These are phyloP conservation scores for Clonostachys byssicola DNA, from an alignment of 2,329 filamentous ascomycete genomes.

Conservation along the genomic window DNA sequence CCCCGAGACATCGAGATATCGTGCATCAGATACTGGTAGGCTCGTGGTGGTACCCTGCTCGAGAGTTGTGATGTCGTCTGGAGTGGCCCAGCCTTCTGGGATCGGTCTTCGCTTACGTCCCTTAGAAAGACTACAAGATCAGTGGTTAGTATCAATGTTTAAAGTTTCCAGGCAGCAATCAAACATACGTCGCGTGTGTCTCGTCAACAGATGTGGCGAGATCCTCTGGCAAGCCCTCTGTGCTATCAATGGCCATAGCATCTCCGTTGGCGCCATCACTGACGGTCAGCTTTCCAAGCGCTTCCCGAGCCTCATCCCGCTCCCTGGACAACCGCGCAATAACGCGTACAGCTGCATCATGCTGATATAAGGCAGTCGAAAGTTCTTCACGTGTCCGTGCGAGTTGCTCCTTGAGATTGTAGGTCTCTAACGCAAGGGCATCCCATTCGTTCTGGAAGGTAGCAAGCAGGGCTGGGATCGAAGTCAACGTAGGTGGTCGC, in stretches of 20 bases:
- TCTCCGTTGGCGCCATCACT: slow-evolving; percentile 60
- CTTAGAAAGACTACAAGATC: slow-evolving; percentile 65
- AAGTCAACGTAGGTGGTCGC: slow-evolving; percentile 88
- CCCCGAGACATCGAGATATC: slow-evolving; percentile 46
- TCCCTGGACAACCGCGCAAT: slow-evolving; percentile 89
- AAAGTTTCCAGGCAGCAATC: neutral
- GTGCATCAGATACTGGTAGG: slow-evolving; percentile 41
- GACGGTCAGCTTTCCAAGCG: slow-evolving; percentile 80
- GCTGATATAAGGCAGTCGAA: slow-evolving; percentile 89
- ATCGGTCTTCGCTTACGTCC: slow-evolving; percentile 85
- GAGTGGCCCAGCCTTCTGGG: slow-evolving; percentile 79
- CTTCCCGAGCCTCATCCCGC: slow-evolving; percentile 86
- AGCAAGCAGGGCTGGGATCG: slow-evolving; percentile 88
- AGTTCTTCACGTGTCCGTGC: slow-evolving; percentile 89
- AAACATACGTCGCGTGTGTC: slow-evolving; percentile 71
- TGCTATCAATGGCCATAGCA: slow-evolving; percentile 85
- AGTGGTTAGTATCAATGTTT: neutral
- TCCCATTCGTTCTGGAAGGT: slow-evolving; percentile 99
- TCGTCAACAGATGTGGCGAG: slow-evolving; percentile 72
- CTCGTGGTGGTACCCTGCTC: slow-evolving; percentile 37
- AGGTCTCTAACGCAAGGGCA: slow-evolving; percentile 84
- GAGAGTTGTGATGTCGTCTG: slow-evolving; percentile 60
- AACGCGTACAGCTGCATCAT: slow-evolving; percentile 93
- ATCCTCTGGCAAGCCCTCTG: slow-evolving; percentile 67
- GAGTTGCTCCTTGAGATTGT: slow-evolving; percentile 84